Conservation (phyloP, 148 eudicot genomes). For the Silene latifolia region DNA sequence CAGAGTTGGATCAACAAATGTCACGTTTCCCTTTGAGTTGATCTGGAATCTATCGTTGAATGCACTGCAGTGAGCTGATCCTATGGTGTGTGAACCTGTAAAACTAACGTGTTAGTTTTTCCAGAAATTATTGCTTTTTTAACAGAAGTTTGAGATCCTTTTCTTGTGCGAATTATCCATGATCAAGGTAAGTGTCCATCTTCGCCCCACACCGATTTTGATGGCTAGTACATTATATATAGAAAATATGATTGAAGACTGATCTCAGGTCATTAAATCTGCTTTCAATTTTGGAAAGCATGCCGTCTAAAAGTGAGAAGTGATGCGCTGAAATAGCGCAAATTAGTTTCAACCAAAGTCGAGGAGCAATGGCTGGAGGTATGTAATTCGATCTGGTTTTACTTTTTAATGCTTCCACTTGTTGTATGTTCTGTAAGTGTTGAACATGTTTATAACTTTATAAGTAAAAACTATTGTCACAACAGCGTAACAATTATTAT, state of each 20-base stretch:
- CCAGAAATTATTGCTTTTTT: not conserved
- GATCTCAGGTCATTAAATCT: not conserved
- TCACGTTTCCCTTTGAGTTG: slow-evolving; percentile 47
- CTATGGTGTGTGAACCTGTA: slow-evolving; percentile 82
- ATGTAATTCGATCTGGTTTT: not conserved
- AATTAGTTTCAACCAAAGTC: not conserved
- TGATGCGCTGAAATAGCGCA: not conserved
- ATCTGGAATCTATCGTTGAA: slow-evolving; percentile 53
- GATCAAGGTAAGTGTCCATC: not conserved
- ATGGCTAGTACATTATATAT: not conserved
- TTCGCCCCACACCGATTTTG: not conserved
- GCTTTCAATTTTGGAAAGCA: not conserved
- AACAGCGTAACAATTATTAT: no score
- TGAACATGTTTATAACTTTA: not conserved
- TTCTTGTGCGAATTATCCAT: not conserved
- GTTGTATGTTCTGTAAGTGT: not conserved
- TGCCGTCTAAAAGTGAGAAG: no score
- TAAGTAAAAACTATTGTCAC: no score
- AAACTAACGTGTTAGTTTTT: not conserved
- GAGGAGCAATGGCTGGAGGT: not conserved
- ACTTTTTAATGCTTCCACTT: not conserved
- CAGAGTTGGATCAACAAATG: slow-evolving; percentile 44
- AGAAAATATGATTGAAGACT: not conserved
- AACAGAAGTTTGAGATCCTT: not conserved
- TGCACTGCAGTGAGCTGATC: slow-evolving; percentile 59